phyloP scores from a whole-genome alignment of 768 basidiomycete genomes.

The Lactarius tabidus region DNA sequence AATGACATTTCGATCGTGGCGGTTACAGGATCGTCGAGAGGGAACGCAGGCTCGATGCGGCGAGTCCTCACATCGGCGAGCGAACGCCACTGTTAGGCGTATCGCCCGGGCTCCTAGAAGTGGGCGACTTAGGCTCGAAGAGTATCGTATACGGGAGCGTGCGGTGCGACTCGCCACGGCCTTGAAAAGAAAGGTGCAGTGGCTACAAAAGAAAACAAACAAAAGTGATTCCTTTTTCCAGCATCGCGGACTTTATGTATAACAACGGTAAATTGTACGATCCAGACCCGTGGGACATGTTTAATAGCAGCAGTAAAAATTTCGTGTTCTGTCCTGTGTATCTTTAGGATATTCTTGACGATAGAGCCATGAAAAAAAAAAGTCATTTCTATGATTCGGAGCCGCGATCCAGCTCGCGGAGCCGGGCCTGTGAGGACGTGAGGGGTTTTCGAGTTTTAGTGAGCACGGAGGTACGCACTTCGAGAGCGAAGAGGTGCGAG shows the following conservation, averaged over 20 bases:
- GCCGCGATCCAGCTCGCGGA: slow-evolving; percentile 19
- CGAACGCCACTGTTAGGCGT: too few species aligned
- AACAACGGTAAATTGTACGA: too few species aligned
- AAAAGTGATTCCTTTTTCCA: too few species aligned
- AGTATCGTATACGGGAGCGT: too few species aligned
- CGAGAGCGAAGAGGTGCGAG: slow-evolving; percentile 71
- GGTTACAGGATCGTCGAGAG: slow-evolving; percentile 51
- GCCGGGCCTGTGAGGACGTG: slow-evolving; percentile 7
- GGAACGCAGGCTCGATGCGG: slow-evolving; percentile 36
- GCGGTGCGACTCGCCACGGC: too few species aligned
- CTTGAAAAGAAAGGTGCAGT: background rate
- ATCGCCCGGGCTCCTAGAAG: too few species aligned
- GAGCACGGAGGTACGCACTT: slow-evolving; percentile 43
- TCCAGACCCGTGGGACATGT: background rate
- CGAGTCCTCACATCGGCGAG: too few species aligned
- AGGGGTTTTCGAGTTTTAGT: background rate
- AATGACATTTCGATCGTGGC: background rate
- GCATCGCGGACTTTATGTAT: background rate
- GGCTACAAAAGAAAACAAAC: slow-evolving; percentile 54
- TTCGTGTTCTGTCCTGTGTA: background rate
- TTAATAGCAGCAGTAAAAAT: background rate
- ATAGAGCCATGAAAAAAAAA: background rate
- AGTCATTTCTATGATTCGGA: background rate
- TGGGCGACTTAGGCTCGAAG: too few species aligned
- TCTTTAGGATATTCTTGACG: background rate